Percentiles rank a stretch among this genome's conserved stretches.
phyloP scores from a whole-genome alignment of 129 eudicot genomes.

The Lactuca saligna region DNA sequence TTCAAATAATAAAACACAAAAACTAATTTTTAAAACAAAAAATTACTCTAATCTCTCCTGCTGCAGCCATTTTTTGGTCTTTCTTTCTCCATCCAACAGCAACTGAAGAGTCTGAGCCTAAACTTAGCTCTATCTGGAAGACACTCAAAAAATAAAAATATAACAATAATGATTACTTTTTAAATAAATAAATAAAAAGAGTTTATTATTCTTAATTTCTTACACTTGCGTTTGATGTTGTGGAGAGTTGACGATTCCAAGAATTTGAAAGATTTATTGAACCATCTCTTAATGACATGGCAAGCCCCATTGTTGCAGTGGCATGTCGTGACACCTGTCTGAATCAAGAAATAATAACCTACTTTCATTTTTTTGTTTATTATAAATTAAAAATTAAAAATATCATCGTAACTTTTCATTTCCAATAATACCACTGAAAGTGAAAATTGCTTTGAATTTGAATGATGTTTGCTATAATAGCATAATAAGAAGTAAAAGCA shows the following conservation, averaged over 20 bases:
- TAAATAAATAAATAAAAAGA: too few relatives aligned
- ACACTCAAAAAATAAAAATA: background rate
- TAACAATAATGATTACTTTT: background rate
- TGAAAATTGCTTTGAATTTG: too few relatives aligned
- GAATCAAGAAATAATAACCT: slow-evolving; percentile 23
- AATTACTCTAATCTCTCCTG: slow-evolving; percentile 84
- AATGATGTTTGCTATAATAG: too few relatives aligned
- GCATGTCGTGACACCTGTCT: slow-evolving; percentile 73
- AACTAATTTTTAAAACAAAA: background rate
- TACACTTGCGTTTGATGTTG: slow-evolving; percentile 78
- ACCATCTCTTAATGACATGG: slow-evolving; percentile 82
- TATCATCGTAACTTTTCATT: too few relatives aligned
- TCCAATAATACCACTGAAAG: too few relatives aligned
- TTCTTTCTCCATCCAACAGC: slow-evolving; percentile 96
- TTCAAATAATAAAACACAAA: background rate
- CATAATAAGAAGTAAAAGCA: too few relatives aligned
- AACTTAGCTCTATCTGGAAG: slow-evolving; percentile 73
- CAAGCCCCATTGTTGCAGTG: slow-evolving; percentile 80
- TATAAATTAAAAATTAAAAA: too few relatives aligned
- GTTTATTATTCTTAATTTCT: slow-evolving; percentile 4
- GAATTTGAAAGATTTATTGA: slow-evolving; percentile 83
- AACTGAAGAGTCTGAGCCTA: slow-evolving; percentile 77
- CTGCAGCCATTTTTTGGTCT: slow-evolving; percentile 74
- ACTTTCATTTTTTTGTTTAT: background rate
- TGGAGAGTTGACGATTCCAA: slow-evolving; percentile 90